Base-by-base conservation (phyloP, 2,329 filamentous ascomycete genomes). In the Fusarium staphyleae region DNA sequence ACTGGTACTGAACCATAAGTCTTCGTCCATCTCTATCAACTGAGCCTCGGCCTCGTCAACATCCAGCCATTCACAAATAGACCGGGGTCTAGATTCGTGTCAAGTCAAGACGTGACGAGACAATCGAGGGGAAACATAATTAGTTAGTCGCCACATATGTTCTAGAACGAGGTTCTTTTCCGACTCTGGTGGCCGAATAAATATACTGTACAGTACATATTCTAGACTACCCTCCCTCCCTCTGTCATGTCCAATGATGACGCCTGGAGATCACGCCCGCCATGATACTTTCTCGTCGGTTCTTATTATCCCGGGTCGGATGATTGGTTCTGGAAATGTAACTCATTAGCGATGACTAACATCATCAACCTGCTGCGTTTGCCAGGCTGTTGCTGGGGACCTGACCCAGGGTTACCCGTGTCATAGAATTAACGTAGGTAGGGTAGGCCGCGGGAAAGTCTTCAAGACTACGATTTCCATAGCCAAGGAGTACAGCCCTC, bases 221-320 rank as follows among this genome's bases (percentile, higher is more conserved):
- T 60, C 57, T 61, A 50, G 57, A 58, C 48, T 45, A 47, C 41
- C 44, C 43, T 29, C 47, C 39, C 24, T 34, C 26, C 39, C 24
- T 34, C 26, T n/a, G 26, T 11, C 6, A 18, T 36, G 16, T 28
- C 37, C 19, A 52, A 46, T 46, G 18, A n/a, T 29, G 29, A 16
- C 4, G n/a, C 22, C 8, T 9, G 48, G 7, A 12, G 42, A 48
- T 47, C 41, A 44, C 44, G 19, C 36, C 29, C 15, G 11, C 15
- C n/a, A 19, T 26, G 12, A 29, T 26, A 8, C 45, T 30, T 34
- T n/a, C 19, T 26, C 9, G 24, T 43, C 22, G 37, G 37, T 19
- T 12, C 9, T 28, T 15, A 28, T 29, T 35, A 13, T 19, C 13
- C 44, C 39, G 22, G 43, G 22, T 8, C 22, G 22, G 8, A 8